Percentiles rank a stretch among this genome's conserved stretches.
phyloP scores from a whole-genome alignment of 208 protist species.

The Vickermania spadyakhi region DNA sequence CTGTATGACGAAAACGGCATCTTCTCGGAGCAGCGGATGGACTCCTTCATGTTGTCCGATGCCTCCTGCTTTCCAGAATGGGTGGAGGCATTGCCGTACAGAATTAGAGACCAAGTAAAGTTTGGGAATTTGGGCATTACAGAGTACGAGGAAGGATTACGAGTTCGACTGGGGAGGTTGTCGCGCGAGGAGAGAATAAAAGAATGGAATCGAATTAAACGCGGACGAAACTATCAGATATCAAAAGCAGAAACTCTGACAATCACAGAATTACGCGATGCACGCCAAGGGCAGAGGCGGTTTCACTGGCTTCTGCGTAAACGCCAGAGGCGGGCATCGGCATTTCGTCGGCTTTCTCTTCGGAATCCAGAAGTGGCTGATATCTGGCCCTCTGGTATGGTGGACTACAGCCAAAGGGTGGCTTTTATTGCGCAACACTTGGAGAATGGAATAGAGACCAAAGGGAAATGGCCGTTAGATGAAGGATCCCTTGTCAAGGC shows the following conservation, averaged over 20 bases:
- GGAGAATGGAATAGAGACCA: slow-evolving; percentile 74
- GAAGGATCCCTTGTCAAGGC: slow-evolving; percentile 37
- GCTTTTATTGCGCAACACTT: slow-evolving; percentile 85
- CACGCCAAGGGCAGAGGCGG: slow-evolving; percentile 64
- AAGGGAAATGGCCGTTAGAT: slow-evolving; percentile 72
- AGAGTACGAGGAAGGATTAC: slow-evolving; percentile 79
- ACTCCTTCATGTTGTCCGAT: slow-evolving; percentile 86
- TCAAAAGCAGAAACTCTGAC: slow-evolving; percentile 67
- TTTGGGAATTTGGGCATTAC: slow-evolving; percentile 81
- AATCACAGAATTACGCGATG: slow-evolving; percentile 61
- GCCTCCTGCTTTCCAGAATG: slow-evolving; percentile 77
- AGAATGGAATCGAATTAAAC: slow-evolving; percentile 72
- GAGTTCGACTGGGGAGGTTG: slow-evolving; percentile 60
- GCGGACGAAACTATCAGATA: slow-evolving; percentile 60
- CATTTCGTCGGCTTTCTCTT: slow-evolving; percentile 60
- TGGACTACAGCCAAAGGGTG: slow-evolving; percentile 76
- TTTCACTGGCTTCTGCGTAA: slow-evolving; percentile 84
- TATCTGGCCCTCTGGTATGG: slow-evolving; percentile 56
- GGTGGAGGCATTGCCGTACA: slow-evolving; percentile 78
- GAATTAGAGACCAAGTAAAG: slow-evolving; percentile 80
- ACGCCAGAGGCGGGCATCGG: slow-evolving; percentile 49
- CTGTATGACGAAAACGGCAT: slow-evolving; percentile 75
- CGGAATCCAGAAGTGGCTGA: slow-evolving; percentile 64
- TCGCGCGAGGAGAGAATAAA: slow-evolving; percentile 47
- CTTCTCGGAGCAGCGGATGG: slow-evolving; percentile 60